Conservation (phyloP, 768 basidiomycete species). For the Postia placenta region DNA sequence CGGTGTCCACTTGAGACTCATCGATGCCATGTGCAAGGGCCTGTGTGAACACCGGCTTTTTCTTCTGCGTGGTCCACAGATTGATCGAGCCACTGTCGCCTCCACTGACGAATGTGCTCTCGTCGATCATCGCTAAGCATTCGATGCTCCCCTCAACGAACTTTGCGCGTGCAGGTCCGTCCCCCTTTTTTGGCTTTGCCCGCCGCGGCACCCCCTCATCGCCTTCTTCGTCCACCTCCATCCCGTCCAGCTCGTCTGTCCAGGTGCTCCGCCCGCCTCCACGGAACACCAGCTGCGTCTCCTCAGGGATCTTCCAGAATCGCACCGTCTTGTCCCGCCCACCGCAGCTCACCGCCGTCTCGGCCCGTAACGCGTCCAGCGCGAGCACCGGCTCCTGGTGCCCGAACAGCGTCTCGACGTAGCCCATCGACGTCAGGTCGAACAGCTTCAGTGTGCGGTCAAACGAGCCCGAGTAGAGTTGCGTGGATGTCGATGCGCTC, state of each 20-base stretch:
- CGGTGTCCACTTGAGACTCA: constrained; percentile 62
- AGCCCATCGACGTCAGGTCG: constrained; percentile 77
- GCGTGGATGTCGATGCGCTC: constrained; percentile 20
- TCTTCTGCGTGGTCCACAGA: constrained; percentile 88
- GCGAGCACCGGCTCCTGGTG: constrained; percentile 86
- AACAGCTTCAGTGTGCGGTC: constrained; percentile 90
- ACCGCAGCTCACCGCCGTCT: constrained; percentile 83
- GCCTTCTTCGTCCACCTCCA: constrained; percentile 56
- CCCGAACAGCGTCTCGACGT: constrained; percentile 94
- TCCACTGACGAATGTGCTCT: constrained; percentile 86
- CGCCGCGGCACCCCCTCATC: constrained; percentile 48
- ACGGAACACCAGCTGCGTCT: constrained; percentile 91
- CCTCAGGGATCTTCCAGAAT: constrained; percentile 96
- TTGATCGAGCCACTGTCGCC: constrained; percentile 96
- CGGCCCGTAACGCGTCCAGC: constrained; percentile 75
- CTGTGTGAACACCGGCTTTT: constrained; percentile 89
- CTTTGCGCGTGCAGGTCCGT: constrained; percentile 32
- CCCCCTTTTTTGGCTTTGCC: constrained; percentile 22
- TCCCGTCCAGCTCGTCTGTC: constrained; percentile 77
- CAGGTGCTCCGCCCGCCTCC: constrained; percentile 86
- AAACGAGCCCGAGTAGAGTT: constrained; percentile 72
- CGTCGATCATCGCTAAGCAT: constrained; percentile 92
- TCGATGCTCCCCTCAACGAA: constrained; percentile 92
- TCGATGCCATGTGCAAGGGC: constrained; percentile 85
- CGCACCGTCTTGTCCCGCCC: constrained; percentile 87